These are phyloP conservation scores for Pholiota molesta DNA, from an alignment of 768 basidiomycete species.

Conservation along the genomic window DNA sequence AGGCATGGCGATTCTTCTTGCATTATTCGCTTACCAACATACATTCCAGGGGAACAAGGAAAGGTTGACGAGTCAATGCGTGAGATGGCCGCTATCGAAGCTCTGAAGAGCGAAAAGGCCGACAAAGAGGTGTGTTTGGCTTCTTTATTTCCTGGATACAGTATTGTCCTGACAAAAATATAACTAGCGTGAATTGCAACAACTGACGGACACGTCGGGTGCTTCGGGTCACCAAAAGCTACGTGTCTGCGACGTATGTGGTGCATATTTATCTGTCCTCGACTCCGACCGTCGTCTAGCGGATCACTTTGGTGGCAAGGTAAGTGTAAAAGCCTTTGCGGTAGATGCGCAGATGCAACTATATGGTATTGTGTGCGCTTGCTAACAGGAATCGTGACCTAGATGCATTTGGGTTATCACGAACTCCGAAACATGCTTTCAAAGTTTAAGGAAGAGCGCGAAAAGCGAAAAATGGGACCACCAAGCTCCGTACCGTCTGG, in stretches of 20 bases:
- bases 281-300: constrained; percentile 98
- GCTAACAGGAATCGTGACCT: constrained; percentile 14
- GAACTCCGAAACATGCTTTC: constrained; percentile 93
- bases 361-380: constrained; percentile 15
- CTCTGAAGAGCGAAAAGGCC: constrained; percentile 91
- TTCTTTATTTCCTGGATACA: constrained; percentile 2
- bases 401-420: constrained; percentile 99
- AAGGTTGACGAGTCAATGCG: constrained; percentile 99
- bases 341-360: constrained; percentile 28
- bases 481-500: constrained; percentile 42
- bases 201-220: constrained; percentile 96
- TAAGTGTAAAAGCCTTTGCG: constrained; percentile 39
- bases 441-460: constrained; percentile 90
- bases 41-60: constrained; percentile 85
- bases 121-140: constrained; percentile 82
- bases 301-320: constrained; percentile 99
- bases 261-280: constrained; percentile 97
- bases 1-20: constrained; percentile 10
- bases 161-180: constrained; percentile 8
- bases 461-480: constrained; percentile 71
- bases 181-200: constrained; percentile 85
- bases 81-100: constrained; percentile 97
- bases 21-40: constrained; percentile 15
- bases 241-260: constrained; percentile 99
- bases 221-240: constrained; percentile 99